Base-by-base conservation (phyloP, 192 early-diverging fungal species). In the Rhizophagus prolifer region DNA sequence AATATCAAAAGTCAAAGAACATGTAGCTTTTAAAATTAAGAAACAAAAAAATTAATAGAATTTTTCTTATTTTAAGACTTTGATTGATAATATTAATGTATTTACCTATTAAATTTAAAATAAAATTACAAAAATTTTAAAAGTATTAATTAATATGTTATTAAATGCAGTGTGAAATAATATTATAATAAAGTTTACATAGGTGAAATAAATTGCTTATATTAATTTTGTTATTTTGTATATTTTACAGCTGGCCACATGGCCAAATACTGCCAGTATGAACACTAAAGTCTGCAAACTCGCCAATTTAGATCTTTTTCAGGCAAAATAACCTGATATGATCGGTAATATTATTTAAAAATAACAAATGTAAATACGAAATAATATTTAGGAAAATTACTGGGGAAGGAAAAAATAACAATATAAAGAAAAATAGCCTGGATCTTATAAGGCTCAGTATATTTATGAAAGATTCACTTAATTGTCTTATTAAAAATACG, bases 321-420 rank as follows among this genome's bases (percentile, higher is more conserved):
- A n/a, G n/a, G n/a, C n/a, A n/a, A n/a, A 76, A 58, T 38, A 76
- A 47, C 75, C 75, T 2, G 75, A 76, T 50, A 76, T 76, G 75
- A 68, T 68, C 5, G 38, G 75, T 3, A 76, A 47, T 62, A 25
- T 75, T 34, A 25, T 75, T 9, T n/a, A 47, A 47, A 14, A 76
- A 76, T 65, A 76, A 68, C 64, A 68, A 67, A 76, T 68, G n/a
- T 1, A 19, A 9, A 13, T 64, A 50, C 0, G 75, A 47, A 58
- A 19, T 76, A 2, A 76, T 76, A 64, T 76, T 68, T 46, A 64
- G 64, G 2, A 21, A 76, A 44, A 47, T 50, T 9, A 76, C 64
- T 14, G 75, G 64, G 19, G 75, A 68, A 65, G 75, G 64, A 9
- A 68, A 61, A 14, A 76, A 76, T 47, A 76, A 76, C 34, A 76